Base-by-base conservation (phyloP, 169 alveolate species). In the Cryptosporidium viatorum region DNA sequence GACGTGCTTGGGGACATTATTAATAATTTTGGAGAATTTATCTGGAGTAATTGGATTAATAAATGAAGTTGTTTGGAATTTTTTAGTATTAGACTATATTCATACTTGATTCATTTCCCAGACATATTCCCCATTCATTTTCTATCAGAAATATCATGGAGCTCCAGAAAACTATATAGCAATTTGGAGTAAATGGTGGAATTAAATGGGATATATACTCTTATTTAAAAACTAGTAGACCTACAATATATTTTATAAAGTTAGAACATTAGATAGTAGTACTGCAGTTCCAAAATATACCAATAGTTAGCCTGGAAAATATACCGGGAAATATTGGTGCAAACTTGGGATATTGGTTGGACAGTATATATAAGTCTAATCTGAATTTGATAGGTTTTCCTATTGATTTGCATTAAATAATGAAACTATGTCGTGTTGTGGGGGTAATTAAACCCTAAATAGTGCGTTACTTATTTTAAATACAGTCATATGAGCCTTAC, bases 401-500 rank as follows among this genome's bases (percentile, higher is more conserved):
- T 23, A 23, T 55, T 55, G 67, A 23, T 23, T 55, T 55, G 67
- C 67, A 55, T 9, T 55, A 55, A 45, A 55, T 55, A 55, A 55
- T 55, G 16, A 52, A 45, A 73, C 70, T 73, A 73, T 73, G 86
- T 73, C 86, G 86, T 73, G 86, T 73, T 73, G 86, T 73, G 86
- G 70, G 86, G 86, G 86, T 73, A 55, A 52, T 33, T 18, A 73
- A 55, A 50, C 51, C 23, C 68, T 55, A 52, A 29, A 52, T 52
- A 39, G 86, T 73, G 70, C 86, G 55, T 41, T 52, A 73, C 23
- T 69, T 69, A 69, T 39, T 65, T 71, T 50, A 73, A 52, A 52
- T 50, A 73, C 68, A 73, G 71, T 73, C 71, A 73, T 73, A 73
- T 73, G 86, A 55, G 86, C 86, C 71, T 73, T 70, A 73, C 85